Evolutionary conservation across 148 eudicot genomes (phyloP), one percentile per base, ranked within the genome.

Genomic region (Cornus florida): DNA sequence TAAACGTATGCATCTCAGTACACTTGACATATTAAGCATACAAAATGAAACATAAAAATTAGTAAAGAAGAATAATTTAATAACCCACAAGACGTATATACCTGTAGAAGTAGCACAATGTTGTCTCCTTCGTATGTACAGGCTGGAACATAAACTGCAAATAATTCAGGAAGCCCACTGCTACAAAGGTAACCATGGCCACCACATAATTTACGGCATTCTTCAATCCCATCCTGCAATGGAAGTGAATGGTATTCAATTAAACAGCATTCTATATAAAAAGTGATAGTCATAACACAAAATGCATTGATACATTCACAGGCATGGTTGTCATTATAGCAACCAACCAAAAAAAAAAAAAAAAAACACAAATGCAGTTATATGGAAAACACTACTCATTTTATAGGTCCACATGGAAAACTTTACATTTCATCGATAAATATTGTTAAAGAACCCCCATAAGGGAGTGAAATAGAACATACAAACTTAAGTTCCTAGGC

Each of bases 41-140:
- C 43, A 71, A 22, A 43, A 43, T 43, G 62, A 23, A 28, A 20
- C 22, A 2, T 19, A n/a, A 43, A 33, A 70, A 10, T 11, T 66
- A 79, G 4, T 3, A 22, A 53, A 24, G 13, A 72, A 79, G 28
- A 20, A 31, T 46, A 60, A 11, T 43, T 5, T 16, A 23, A 43
- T 12, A 78, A 78, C 19, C 2, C 11, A 4, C 23, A 35, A n/a
- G 64, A 64, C 28, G 28, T 28, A 28, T 28, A 16, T 83, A 95
- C 99, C 97, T 93, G 98, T 82, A 95, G 87, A 68, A 90, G 88
- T 60, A 95, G 84, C 72, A 95, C 99, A 68, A 83, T 78, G 76
- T 95, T 95, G 98, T 95, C 98, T 74, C 98, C 99, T 89, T 95
- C 99, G 81, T 92, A 95, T 62, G 98, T 95, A 84, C 98, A 93